Base-by-base conservation (phyloP, 371 early-diverging fungal species). In the Mortierella sp. region DNA sequence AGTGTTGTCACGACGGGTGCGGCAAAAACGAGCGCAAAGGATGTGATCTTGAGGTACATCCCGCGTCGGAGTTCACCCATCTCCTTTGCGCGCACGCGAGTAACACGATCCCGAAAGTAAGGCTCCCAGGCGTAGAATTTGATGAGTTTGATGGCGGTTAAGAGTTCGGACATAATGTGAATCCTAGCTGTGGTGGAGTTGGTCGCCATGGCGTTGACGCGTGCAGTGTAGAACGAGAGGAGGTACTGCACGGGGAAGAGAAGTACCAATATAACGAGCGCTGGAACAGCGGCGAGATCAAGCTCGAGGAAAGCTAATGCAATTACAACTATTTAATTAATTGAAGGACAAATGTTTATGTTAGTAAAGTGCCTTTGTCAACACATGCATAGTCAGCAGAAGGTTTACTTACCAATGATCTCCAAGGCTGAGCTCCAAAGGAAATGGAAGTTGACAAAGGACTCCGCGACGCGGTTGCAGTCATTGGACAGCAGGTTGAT, bases 111-210 rank as follows among this genome's bases (percentile, higher is more conserved):
- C 70, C 88, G 79, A 70, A 90, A 91, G 52, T 84, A 91, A 3
- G 82, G 73, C 77, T 95, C 95, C 95, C 95, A 95, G 3, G 94
- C 94, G 80, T 95, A 94, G 80, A 94, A 94, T 84, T 95, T 95
- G 82, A 95, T 93, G 44, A 95, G 83, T 82, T 94, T 95, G 79
- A 95, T 94, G 44, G 94, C 94, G 0, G 95, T 95, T 52, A 95
- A 80, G 47, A 94, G 88, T 82, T 95, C 95, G 0, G 91, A 91
- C 90, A 95, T 94, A 52, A 94, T 84, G 72, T 94, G 93, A 16
- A 94, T 94, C 68, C 95, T 92, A 44, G 91, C 84, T 0, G 92
- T 91, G 26, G 93, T 91, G 19, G 90, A 85, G 52, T 91, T 90
- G 21, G 92, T 89, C 34, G 83, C 84, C 55, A 84, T 83, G 73